Evolutionary conservation across 2,329 filamentous ascomycete genomes (phyloP), one percentile per base, ranked within the genome.

Genomic region (Cryphonectria naterciae): DNA sequence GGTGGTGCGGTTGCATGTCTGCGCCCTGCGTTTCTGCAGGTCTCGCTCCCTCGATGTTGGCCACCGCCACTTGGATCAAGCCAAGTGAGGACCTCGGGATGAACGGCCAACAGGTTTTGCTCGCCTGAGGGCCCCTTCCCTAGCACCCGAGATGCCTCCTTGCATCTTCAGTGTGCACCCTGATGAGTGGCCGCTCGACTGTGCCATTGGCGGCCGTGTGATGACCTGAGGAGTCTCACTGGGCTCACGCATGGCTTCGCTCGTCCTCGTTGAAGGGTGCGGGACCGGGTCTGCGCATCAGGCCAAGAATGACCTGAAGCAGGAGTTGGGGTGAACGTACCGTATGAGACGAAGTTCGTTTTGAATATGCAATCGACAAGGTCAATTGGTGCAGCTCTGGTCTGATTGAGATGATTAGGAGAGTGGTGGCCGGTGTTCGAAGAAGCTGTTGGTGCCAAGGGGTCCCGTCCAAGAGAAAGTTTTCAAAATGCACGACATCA

Each of bases 401-500:
- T 28, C 49, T 62, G 41, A 32, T 37, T 4, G 60, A 52, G 46
- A 13, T 19, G 43, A 19, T 39, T 22, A 65, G 52, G 35, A 52
- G 41, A n/a, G 28, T 17, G 56, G 60, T 66, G 13, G 64, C 41
- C 10, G 60, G 62, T 54, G 15, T 35, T 15, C n/a, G 22, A 49
- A n/a, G 32, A 17, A 52, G 65, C 43, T 68, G 65, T 63, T 65
- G 62, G 56, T 43, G 65, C 39, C 54, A 35, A 54, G 54, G 32
- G 39, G 65, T 67, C 65, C 32, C 65, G 28, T 61, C 62, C 60
- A 70, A 60, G 65, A 72, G 68, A 72, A 72, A 72, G 52, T 70
- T 72, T 70, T 72, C 65, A 66, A 66, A 46, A 58, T 60, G 39
- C 46, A 46, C 62, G 46, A 67, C 70, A 70, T 68, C 68, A 58